Base-by-base conservation (phyloP, 345 rosid species). In the Gossypium stocksii region DNA sequence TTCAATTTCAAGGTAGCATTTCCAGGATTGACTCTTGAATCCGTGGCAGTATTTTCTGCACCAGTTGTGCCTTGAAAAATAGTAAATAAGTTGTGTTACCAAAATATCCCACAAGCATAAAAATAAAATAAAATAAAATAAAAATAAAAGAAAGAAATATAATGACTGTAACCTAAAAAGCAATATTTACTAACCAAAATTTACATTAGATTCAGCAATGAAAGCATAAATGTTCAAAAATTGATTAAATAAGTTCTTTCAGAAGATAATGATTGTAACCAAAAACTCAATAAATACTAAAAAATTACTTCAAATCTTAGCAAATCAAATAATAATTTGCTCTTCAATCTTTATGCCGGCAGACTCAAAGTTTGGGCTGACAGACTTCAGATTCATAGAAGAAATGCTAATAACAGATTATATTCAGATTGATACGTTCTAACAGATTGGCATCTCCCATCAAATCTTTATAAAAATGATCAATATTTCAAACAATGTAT, bases 21-120 rank as follows among this genome's bases (percentile, higher is more conserved):
- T 76, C 83, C 97, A 77, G 98, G 97, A 81, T 65, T 77, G 75
- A 92, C 86, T 82, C 74, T 86, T 70, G 84, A 85, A 77, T 94
- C 97, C 15, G 84, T 83, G 59, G 89, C 81, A 80, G 81, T 85
- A 86, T 79, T 84, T 80, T 83, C 92, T 70, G 87, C 73, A 75
- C 84, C 82, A 46, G 83, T 56, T 20, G 91, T 83, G 73, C 98
- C 98, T 94, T 87, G 81, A 81, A 22, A 67, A 74, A 78, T 53
- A 71, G 48, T 38, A 74, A 76, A 78, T 51, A 51, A 41, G 45
- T 5, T 41, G 20, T 27, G 29, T 12, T 29, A 49, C 45, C 25
- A n/a, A 56, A 20, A 62, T 29, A 17, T 41, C 15, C 14, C 14
- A 69, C 43, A 41, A 53, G 71, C 54, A 48, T n/a, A 3, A 29